Conservation (phyloP, 768 basidiomycete genomes). For the Mycena metata region DNA sequence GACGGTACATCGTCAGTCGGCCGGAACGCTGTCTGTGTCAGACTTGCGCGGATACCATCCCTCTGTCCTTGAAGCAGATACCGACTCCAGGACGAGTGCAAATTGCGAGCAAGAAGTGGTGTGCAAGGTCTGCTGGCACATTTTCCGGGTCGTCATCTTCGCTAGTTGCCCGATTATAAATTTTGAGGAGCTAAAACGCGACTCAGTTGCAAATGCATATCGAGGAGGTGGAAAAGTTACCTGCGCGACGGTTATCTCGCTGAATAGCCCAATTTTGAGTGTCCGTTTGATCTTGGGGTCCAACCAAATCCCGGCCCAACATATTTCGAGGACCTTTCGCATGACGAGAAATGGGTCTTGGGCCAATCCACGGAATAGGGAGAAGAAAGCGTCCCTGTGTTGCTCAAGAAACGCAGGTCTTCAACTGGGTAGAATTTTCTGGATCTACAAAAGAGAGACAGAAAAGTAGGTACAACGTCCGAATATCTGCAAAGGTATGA, state of each 20-base stretch:
- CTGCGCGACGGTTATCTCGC: conserved; percentile 72
- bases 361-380: conserved; percentile 78
- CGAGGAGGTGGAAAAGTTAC: conserved; percentile 50
- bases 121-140: conserved; percentile 82
- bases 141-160: conserved; percentile 66
- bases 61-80: conserved; percentile 88
- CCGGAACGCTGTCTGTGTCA: conserved; percentile 59
- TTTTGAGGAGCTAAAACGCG: conserved; percentile 70
- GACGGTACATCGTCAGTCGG: conserved; percentile 52
- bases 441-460: conserved; percentile 78
- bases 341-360: conserved; percentile 76
- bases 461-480: conserved; percentile 80
- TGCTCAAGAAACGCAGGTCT: conserved; percentile 78
- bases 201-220: conserved; percentile 5
- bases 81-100: conserved; percentile 86
- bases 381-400: conserved; percentile 72
- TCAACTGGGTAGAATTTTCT: conserved; percentile 63
- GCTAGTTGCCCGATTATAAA: conserved; percentile 73
- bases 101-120: conserved; percentile 89
- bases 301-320: conserved; percentile 83
- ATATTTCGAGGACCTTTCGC: conserved; percentile 76
- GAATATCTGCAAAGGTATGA: conserved; percentile 69
- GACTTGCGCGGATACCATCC: conserved; percentile 85
- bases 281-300: conserved; percentile 81
- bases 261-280: conserved; percentile 79